These are phyloP conservation scores for Pseudocercospora fuligena DNA, from an alignment of 2,329 filamentous ascomycete species.

Conservation along the genomic window DNA sequence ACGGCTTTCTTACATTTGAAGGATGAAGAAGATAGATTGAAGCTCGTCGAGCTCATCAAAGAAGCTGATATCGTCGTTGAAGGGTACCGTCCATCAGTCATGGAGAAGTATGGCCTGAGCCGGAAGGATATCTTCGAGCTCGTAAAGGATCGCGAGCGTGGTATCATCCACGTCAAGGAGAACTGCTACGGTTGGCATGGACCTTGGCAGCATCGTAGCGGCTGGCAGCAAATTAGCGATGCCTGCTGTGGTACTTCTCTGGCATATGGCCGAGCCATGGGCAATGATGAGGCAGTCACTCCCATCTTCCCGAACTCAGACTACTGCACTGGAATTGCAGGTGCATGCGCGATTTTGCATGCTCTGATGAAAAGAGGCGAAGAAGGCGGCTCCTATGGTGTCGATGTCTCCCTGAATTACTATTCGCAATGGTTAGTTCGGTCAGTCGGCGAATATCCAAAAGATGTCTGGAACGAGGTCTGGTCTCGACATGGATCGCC, in stretches of 20 bases:
- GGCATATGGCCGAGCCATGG: slow-evolving; percentile 26
- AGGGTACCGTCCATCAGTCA: slow-evolving; percentile 55
- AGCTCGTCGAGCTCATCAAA: slow-evolving; percentile 48
- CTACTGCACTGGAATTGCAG: slow-evolving; percentile 34
- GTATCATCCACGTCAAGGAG: slow-evolving; percentile 55
- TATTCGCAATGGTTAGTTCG: slow-evolving; percentile 38
- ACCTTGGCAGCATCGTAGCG: slow-evolving; percentile 52
- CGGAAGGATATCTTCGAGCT: slow-evolving; percentile 49
- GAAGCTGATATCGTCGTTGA: slow-evolving; percentile 59
- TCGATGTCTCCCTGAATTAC: slow-evolving; percentile 34
- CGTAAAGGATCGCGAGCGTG: slow-evolving; percentile 47
- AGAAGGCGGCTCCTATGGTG: slow-evolving; percentile 33
- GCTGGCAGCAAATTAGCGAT: slow-evolving; percentile 61
- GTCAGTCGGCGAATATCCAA: slow-evolving; percentile 34
- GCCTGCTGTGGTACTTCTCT: slow-evolving; percentile 35
- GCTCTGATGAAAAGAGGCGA: slow-evolving; percentile 33
- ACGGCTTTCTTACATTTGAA: slow-evolving; percentile 52
- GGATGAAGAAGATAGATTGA: slow-evolving; percentile 44
- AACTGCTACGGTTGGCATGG: slow-evolving; percentile 62
- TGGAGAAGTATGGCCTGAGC: slow-evolving; percentile 55
- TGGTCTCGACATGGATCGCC: slow-evolving; percentile 53
- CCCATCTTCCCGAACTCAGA: slow-evolving; percentile 34
- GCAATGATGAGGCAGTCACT: slow-evolving; percentile 30
- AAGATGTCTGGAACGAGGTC: slow-evolving; percentile 53
- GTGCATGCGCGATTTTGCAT: slow-evolving; percentile 29